phyloP scores from a whole-genome alignment of 257 asterid genomes.

The Forsythia viridissima region DNA sequence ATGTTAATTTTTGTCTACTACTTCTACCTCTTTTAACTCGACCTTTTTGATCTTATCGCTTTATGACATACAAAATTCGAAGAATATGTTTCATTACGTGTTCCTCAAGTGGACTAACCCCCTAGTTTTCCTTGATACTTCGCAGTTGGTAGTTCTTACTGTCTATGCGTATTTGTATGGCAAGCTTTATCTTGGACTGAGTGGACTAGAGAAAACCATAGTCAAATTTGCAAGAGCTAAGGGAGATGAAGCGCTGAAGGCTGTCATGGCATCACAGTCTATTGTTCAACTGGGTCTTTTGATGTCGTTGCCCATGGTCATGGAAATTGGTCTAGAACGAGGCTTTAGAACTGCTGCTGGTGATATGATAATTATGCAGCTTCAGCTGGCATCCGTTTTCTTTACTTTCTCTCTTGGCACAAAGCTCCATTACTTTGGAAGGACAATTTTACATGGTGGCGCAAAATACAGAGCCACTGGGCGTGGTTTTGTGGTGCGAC shows the following conservation, averaged over 20 bases:
- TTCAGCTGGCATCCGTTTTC: conserved; percentile 88
- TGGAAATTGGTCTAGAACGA: conserved; percentile 96
- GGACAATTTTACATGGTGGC: conserved; percentile 90
- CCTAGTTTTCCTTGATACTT: conserved; percentile 12
- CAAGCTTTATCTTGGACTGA: conserved; percentile 73
- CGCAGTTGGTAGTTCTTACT: conserved; percentile 87
- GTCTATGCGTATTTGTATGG: conserved; percentile 92
- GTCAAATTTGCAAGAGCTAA: conserved; percentile 58
- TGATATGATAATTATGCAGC: conserved; percentile 86
- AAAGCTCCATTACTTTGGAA: conserved; percentile 90
- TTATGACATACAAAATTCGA: too few species aligned
- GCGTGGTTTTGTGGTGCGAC: conserved; percentile 94
- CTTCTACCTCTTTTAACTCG: too few species aligned
- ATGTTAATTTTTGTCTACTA: too few species aligned
- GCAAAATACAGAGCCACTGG: conserved; percentile 98
- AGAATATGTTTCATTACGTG: neutral
- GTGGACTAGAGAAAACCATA: conserved; percentile 87
- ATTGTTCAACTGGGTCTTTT: conserved; percentile 87
- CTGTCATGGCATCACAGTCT: conserved; percentile 90
- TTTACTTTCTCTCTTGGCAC: conserved; percentile 96
- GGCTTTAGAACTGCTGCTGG: conserved; percentile 88
- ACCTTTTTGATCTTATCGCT: too few species aligned
- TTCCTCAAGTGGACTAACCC: conserved; percentile 1
- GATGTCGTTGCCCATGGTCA: conserved; percentile 91
- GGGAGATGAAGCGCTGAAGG: conserved; percentile 70